Evolutionary conservation across 768 basidiomycete species (phyloP).

Genomic region (Hebeloma cylindrosporum): DNA sequence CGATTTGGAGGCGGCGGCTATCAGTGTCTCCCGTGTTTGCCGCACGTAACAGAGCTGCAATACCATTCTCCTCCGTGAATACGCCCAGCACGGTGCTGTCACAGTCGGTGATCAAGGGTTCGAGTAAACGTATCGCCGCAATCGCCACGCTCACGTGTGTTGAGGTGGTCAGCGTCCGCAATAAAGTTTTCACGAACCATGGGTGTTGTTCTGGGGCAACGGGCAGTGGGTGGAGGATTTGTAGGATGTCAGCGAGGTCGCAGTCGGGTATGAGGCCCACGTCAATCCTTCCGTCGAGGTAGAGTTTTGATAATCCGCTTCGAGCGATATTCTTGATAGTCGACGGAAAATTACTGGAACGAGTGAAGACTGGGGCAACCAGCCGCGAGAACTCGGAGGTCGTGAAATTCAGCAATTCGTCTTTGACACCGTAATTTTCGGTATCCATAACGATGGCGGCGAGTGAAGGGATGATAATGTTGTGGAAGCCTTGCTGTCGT

Average conservation of each 20-base stretch:
- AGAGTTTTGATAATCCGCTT: conserved; percentile 36
- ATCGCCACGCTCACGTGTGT: conserved; percentile 32
- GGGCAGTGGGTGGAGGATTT: conserved; percentile 35
- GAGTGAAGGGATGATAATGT: conserved; percentile 34
- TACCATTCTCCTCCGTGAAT: conserved; percentile 34
- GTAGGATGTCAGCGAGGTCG: conserved; percentile 36
- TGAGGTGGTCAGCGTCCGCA: conserved; percentile 30
- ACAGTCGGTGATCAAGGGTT: conserved; percentile 29
- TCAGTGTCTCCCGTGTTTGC: conserved; percentile 34
- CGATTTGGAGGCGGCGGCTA: conserved; percentile 38
- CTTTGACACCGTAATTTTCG: conserved; percentile 30
- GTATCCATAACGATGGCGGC: conserved; percentile 33
- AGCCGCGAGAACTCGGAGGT: conserved; percentile 34
- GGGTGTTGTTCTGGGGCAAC: conserved; percentile 27
- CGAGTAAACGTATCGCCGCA: conserved; percentile 36
- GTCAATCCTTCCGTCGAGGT: conserved; percentile 33
- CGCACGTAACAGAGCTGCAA: conserved; percentile 34
- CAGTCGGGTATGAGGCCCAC: conserved; percentile 30
- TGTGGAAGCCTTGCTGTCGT: conserved; percentile 30
- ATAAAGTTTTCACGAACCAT: conserved; percentile 29
- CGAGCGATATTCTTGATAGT: conserved; percentile 27
- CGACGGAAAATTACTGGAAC: conserved; percentile 30
- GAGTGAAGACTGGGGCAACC: conserved; percentile 30
- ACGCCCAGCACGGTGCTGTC: conserved; percentile 26
- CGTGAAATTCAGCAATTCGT: conserved; percentile 31